Evolutionary conservation across 257 asterid genomes (phyloP), one percentile per base, ranked within the genome.

Genomic region (Forsythia viridissima): DNA sequence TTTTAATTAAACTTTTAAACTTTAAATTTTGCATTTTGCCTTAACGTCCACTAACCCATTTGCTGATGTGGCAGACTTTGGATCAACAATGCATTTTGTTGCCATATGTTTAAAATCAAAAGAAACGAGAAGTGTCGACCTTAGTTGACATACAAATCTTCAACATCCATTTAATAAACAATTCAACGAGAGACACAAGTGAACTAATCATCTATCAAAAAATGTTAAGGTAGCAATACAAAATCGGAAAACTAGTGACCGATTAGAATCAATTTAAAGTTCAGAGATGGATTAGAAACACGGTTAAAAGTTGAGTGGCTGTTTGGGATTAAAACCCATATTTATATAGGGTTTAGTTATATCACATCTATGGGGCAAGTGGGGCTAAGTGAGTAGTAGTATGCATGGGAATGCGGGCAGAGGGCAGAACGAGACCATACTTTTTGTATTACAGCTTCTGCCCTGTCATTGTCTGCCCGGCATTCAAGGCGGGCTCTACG

Each of bases 401-500:
- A 69, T 48, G 79, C 68, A 73, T 82, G 79, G 79, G 79, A 82
- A 80, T 77, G 67, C 66, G 77, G 82, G 81, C 78, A 67, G 79
- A 76, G 73, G 63, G 68, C 71, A 81, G 90, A 87, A 78, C 57
- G 82, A 80, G 88, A 87, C 90, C 76, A 84, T 78, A 82, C 90
- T 82, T 76, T 70, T 13, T 13, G 55, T 12, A 46, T 12, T 67
- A 75, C 82, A 79, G 76, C 84, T 66, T 77, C 76, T 77, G 82
- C 80, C 67, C 73, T 79, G 87, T 84, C 86, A 55, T 77, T 84
- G 77, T 87, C 90, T 87, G 85, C 75, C 90, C 87, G 86, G 90
- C 90, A 84, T 87, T 87, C 88, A 84, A 84, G 87, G 84, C 86
- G 86, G 87, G 88, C 87, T 80, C 80, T 72, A 21, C 37, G 70